Percentiles rank a stretch among this genome's conserved stretches.
Conservation (phyloP, 495 filamentous ascomycete genomes). For the Podospora didyma region DNA sequence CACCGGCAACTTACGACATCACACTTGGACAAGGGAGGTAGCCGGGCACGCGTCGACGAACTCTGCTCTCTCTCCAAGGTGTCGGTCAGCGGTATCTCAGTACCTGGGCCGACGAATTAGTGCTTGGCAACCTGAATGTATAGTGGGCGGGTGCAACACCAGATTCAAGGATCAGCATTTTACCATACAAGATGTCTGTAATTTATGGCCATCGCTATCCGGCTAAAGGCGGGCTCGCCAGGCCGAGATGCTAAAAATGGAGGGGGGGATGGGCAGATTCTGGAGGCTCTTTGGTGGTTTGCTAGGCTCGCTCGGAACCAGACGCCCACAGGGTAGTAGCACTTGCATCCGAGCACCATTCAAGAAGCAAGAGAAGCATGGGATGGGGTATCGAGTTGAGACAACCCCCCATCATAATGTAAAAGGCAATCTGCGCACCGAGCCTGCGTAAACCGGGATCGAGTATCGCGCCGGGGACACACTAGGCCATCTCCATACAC, state of each 20-base stretch:
- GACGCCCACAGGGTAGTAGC: conserved; percentile 2
- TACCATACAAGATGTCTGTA: conserved; percentile 24
- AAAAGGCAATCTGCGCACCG: background rate
- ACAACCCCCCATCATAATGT: background rate
- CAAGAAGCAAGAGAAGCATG: background rate
- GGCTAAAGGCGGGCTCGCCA: conserved; percentile 15
- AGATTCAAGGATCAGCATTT: conserved; percentile 24
- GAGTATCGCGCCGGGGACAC: background rate
- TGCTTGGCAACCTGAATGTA: background rate
- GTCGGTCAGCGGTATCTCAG: conserved; percentile 1
- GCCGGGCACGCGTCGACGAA: background rate
- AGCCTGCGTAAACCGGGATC: background rate
- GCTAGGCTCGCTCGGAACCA: conserved; percentile 1
- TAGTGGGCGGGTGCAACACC: conserved; percentile 3
- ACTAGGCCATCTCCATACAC: background rate
- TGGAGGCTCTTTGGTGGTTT: background rate
- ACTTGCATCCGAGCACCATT: background rate
- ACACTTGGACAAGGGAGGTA: background rate
- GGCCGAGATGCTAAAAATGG: conserved; percentile 22
- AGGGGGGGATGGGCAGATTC: conserved; percentile 2
- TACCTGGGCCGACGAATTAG: conserved; percentile 7
- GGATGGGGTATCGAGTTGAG: background rate
- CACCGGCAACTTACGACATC: background rate
- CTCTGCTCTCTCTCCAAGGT: background rate
- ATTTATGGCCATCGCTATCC: conserved; percentile 20